Evolutionary conservation across 176 grass and related monocot genomes (phyloP).

Genomic region (Eleusine indica): DNA sequence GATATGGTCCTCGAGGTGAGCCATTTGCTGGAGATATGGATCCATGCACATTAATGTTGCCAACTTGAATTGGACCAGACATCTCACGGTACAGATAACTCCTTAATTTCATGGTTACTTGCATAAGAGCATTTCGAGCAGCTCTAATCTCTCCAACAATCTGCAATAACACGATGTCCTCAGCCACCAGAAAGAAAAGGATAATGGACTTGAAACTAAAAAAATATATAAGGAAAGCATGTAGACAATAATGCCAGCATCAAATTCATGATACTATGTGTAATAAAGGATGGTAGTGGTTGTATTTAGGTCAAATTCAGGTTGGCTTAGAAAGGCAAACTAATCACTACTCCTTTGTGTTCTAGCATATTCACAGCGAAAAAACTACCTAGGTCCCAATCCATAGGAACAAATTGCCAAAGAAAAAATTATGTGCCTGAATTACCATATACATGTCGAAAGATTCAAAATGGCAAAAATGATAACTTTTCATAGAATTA

Average conservation of each 20-base stretch:
- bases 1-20: slow-evolving; percentile 56
- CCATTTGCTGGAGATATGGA: slow-evolving; percentile 61
- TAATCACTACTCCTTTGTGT: not conserved
- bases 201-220: slow-evolving; percentile 19
- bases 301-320: not conserved
- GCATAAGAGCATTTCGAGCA: slow-evolving; percentile 87
- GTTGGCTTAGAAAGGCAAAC: slow-evolving; percentile 15
- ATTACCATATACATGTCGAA: not conserved
- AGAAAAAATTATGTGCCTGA: not conserved
- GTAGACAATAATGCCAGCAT: not conserved
- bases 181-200: slow-evolving; percentile 14
- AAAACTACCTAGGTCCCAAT: slow-evolving; percentile 1
- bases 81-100: slow-evolving; percentile 78
- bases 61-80: slow-evolving; percentile 57
- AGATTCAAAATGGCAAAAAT: slow-evolving; percentile 28
- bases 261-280: slow-evolving; percentile 9
- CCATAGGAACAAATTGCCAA: not conserved
- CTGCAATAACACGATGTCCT: slow-evolving; percentile 44
- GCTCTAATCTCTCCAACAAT: slow-evolving; percentile 98
- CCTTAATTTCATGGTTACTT: slow-evolving; percentile 78
- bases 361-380: slow-evolving; percentile 23
- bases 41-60: slow-evolving; percentile 50
- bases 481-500: slow-evolving; percentile 16
- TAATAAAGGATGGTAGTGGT: slow-evolving; percentile 3
- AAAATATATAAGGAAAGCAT: not conserved